Evolutionary conservation across 2,329 filamentous ascomycete genomes (phyloP).

Genomic region (Mycosphaerelloides madeirae): DNA sequence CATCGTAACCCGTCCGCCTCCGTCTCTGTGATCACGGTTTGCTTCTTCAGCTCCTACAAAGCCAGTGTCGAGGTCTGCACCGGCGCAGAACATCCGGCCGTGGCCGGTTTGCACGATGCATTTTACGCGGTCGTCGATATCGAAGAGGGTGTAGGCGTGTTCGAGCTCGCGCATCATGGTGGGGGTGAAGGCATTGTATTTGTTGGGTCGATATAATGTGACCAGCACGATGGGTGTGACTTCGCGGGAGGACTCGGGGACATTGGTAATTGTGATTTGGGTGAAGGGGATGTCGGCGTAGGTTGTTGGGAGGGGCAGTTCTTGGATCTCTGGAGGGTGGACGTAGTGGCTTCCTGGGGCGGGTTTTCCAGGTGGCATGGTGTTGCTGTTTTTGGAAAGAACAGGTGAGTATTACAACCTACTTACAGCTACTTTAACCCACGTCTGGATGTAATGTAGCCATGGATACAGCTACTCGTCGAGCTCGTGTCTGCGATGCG

Average conservation of each 20-base stretch:
- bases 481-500: neutral
- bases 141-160: slow-evolving; percentile 48
- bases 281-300: slow-evolving; percentile 40
- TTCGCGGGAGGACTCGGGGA: slow-evolving; percentile 43
- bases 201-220: slow-evolving; percentile 59
- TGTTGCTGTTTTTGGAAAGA: neutral
- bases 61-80: slow-evolving; percentile 52
- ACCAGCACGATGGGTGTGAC: slow-evolving; percentile 60
- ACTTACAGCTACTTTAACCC: neutral
- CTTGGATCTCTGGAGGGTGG: slow-evolving; percentile 15
- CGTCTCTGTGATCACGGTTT: slow-evolving; percentile 50
- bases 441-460: neutral
- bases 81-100: slow-evolving; percentile 51
- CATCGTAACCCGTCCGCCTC: slow-evolving; percentile 45
- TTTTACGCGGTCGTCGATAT: slow-evolving; percentile 52
- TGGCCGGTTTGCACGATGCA: slow-evolving; percentile 52
- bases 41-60: slow-evolving; percentile 43
- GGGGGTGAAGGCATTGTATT: slow-evolving; percentile 65
- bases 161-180: slow-evolving; percentile 60
- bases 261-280: slow-evolving; percentile 40
- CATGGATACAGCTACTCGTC: neutral
- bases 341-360: slow-evolving; percentile 16
- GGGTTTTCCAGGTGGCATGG: slow-evolving; percentile 9
- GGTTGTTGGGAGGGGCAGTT: slow-evolving; percentile 17
- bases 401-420: neutral